Conservation (phyloP, 202 grass and related monocot species). For the Setaria viridis region DNA sequence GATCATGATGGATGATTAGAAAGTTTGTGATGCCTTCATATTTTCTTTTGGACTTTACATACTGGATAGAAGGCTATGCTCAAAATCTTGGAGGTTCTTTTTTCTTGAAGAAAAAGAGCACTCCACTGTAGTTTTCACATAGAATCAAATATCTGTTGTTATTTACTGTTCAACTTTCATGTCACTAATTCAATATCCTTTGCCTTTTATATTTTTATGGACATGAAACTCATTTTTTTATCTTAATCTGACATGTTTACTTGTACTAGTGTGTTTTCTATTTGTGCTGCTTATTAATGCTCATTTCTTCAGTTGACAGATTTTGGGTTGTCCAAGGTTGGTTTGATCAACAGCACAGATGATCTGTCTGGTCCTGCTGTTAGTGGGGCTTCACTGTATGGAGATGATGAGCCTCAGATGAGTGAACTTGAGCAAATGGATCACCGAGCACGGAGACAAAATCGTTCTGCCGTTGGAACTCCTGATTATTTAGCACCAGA, state of each 20-base stretch:
- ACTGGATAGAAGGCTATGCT: slow-evolving; percentile 21
- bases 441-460: slow-evolving; percentile 83
- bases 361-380: slow-evolving; percentile 97
- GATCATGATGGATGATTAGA: slow-evolving; percentile 33
- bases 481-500: slow-evolving; percentile 99
- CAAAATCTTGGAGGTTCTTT: background rate
- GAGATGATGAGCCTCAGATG: slow-evolving; percentile 90
- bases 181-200: slow-evolving; percentile 23
- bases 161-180: slow-evolving; percentile 13
- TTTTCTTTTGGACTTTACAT: slow-evolving; percentile 23
- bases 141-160: slow-evolving; percentile 7
- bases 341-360: slow-evolving; percentile 98
- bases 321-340: slow-evolving; percentile 99
- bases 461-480: slow-evolving; percentile 95
- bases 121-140: background rate
- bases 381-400: slow-evolving; percentile 86
- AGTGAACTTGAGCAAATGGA: slow-evolving; percentile 79
- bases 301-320: slow-evolving; percentile 94
- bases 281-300: slow-evolving; percentile 43
- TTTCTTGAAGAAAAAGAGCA: background rate
- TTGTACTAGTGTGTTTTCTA: slow-evolving; percentile 31
- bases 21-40: background rate
- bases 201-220: slow-evolving; percentile 3
- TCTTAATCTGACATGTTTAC: slow-evolving; percentile 30
- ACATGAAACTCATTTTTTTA: background rate